These are phyloP conservation scores for Zymoseptoria ardabiliae DNA, from an alignment of 2,329 filamentous ascomycete species.

Conservation along the genomic window DNA sequence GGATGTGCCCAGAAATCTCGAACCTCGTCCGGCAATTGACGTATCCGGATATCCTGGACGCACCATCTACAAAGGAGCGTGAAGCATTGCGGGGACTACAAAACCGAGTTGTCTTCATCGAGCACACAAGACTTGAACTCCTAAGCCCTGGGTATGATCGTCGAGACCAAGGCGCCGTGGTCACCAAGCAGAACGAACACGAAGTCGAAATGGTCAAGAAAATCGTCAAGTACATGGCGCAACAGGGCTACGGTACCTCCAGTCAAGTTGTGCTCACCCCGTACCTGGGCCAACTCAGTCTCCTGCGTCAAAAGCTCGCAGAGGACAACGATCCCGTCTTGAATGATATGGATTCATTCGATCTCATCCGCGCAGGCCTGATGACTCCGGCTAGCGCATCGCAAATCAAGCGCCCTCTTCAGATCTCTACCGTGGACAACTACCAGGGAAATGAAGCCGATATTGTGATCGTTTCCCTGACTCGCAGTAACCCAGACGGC, in stretches of 20 bases:
- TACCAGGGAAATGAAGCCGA: conserved; percentile 73
- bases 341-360: conserved; percentile 54
- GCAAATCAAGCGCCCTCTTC: conserved; percentile 37
- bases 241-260: conserved; percentile 54
- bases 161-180: conserved; percentile 11
- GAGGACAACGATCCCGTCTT: conserved; percentile 53
- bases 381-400: conserved; percentile 14
- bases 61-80: conserved; percentile 30
- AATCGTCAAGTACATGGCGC: conserved; percentile 56
- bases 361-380: conserved; percentile 34
- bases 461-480: conserved; percentile 61
- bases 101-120: conserved; percentile 50
- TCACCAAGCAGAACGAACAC: conserved; percentile 42
- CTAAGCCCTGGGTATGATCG: conserved; percentile 10
- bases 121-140: conserved; percentile 46
- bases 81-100: conserved; percentile 47
- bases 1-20: conserved; percentile 60
- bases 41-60: conserved; percentile 52
- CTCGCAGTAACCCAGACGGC: conserved; percentile 56
- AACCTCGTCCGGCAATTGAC: conserved; percentile 49
- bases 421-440: conserved; percentile 41
- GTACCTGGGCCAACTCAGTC: conserved; percentile 51
- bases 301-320: conserved; percentile 41
- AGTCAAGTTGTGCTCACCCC: conserved; percentile 65
- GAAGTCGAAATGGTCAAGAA: conserved; percentile 57